Evolutionary conservation across 2,329 filamentous ascomycete species (phyloP), one percentile per base, ranked within the genome.

Genomic region (Trichoderma brevicompactum): DNA sequence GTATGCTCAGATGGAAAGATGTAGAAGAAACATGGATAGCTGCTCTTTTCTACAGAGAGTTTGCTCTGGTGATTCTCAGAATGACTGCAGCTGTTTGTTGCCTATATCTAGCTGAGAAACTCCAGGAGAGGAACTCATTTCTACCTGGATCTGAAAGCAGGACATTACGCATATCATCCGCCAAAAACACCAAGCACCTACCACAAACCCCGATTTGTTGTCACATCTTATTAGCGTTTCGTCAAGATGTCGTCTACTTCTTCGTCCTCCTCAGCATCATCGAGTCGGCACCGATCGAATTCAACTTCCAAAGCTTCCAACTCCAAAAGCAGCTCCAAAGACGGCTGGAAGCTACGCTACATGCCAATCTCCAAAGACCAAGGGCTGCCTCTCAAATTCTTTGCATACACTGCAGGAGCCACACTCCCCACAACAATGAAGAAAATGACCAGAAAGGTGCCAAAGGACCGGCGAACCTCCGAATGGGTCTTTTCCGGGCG

Each of bases 371-470:
- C 46, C 12, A 13, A 43, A 36, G 17, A 63, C 2, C 34, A 36
- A 13, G 32, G 40, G 4, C 17, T 50, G 10, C 28, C 52, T 17
- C 46, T 53, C 8, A 52, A 40, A 6, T 63, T 66, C 43, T 34
- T 66, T 7, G 50, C 50, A 6, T 66, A 63, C 23, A 34, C 43
- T 23, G 36, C 64, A 3, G 58, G 59, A 1, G 49, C 32, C 13
- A 50, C 41, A 2, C 34, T 63, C 9, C 49, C 64, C 3, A 49
- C 34, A 2, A 43, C 43, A 19, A 2, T 66, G n/a, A 64, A 52
- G 34, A 66, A 66, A 34, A 62, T 62, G 58, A 66, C 58, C 8
- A 62, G 64, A 19, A 41, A 36, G 2, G 10, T 38, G 19, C 28
- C 32, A 15, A 62, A 28, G 17, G 2, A 38, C 1, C 13, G n/a